Evolutionary conservation across 2,329 filamentous ascomycete genomes (phyloP).

Genomic region (Annulohypoxylon truncatum): DNA sequence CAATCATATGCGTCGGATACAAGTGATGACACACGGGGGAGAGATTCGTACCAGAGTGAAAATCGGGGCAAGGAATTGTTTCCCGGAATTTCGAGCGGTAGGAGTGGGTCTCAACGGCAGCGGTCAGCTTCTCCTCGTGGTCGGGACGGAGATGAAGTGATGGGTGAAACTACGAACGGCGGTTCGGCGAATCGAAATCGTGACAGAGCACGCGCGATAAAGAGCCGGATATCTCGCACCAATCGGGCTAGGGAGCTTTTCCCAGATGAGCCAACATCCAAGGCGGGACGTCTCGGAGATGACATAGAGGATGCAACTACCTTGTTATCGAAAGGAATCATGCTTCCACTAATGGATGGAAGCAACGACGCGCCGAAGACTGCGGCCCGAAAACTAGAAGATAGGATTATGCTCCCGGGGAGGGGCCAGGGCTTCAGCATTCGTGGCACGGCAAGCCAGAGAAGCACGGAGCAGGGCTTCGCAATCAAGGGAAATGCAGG

Average conservation of each 20-base stretch:
- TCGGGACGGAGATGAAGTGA: constrained; percentile 56
- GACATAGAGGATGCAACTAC: constrained; percentile 65
- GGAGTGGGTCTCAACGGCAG: constrained; percentile 52
- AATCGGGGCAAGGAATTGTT: constrained; percentile 74
- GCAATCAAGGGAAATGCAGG: constrained; percentile 74
- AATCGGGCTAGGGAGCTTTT: constrained; percentile 69
- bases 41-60: constrained; percentile 48
- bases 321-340: constrained; percentile 61
- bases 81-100: constrained; percentile 53
- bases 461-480: constrained; percentile 62
- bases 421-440: constrained; percentile 64
- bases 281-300: constrained; percentile 63
- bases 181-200: constrained; percentile 54
- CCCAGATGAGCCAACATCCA: constrained; percentile 57
- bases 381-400: constrained; percentile 42
- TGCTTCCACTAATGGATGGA: constrained; percentile 62
- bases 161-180: constrained; percentile 50
- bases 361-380: constrained; percentile 46
- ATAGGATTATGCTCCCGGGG: constrained; percentile 46
- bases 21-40: constrained; percentile 36
- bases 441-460: constrained; percentile 65
- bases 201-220: constrained; percentile 59
- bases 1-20: constrained; percentile 53
- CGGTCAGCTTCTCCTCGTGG: constrained; percentile 67
- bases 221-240: constrained; percentile 54